phyloP scores from a whole-genome alignment of 2,329 filamentous ascomycete species.

The Fusarium continuum region DNA sequence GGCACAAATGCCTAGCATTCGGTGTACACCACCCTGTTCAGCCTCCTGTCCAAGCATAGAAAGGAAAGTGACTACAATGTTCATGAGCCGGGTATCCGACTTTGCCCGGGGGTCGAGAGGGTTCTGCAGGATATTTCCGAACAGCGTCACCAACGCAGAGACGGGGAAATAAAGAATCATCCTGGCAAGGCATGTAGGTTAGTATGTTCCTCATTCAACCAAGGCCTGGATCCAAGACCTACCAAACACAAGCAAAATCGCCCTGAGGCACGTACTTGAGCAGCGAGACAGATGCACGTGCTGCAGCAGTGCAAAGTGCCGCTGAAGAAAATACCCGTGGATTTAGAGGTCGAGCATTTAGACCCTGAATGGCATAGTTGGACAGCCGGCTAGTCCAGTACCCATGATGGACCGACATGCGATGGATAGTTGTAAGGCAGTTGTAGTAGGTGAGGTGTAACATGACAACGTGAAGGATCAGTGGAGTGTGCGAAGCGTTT shows the following conservation, averaged over 20 bases:
- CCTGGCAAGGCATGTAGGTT: conserved; percentile 58
- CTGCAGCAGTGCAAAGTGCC: conserved; percentile 89
- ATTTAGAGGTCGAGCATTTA: conserved; percentile 90
- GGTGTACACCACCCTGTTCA: conserved; percentile 87
- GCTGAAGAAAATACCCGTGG: conserved; percentile 95
- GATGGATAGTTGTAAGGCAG: conserved; percentile 95
- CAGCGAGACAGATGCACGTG: conserved; percentile 89
- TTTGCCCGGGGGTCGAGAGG: conserved; percentile 88
- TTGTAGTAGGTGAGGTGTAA: conserved; percentile 98
- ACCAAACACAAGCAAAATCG: conserved; percentile 96
- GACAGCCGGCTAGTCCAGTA: conserved; percentile 97
- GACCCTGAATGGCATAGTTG: conserved; percentile 92
- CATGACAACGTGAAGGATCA: conserved; percentile 94
- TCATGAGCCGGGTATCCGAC: conserved; percentile 91
- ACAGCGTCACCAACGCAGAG: conserved; percentile 91
- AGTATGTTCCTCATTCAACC: conserved; percentile 30
- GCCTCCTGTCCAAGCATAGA: conserved; percentile 89
- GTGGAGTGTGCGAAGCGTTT: conserved; percentile 86
- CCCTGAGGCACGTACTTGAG: conserved; percentile 97
- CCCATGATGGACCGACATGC: conserved; percentile 97
- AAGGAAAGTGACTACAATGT: conserved; percentile 89
- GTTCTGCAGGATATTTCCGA: conserved; percentile 96
- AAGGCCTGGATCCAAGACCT: conserved; percentile 52
- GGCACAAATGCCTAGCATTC: conserved; percentile 93
- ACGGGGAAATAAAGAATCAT: conserved; percentile 97